Evolutionary conservation across 768 basidiomycete species (phyloP), one percentile per base, ranked within the genome.

Genomic region (Fibroporia radiculosa): DNA sequence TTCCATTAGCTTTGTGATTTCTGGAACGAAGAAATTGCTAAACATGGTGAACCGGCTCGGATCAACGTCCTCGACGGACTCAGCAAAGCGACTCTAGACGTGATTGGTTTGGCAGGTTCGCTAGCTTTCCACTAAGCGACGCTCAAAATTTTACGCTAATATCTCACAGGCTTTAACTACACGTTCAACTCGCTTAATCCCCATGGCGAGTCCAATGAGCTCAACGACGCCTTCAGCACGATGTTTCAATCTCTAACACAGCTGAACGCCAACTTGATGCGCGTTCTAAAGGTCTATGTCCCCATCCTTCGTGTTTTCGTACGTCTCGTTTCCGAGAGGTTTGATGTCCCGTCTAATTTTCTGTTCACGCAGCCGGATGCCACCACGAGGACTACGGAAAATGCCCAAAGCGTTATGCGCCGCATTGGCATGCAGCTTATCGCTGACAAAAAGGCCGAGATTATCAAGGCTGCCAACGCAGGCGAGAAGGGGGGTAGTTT

Each of bases 41-140:
- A 67, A 39, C 2, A 29, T 19, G n/a, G 19, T 5, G 18, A 34
- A 12, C 31, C n/a, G 12, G 49, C 49, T 0, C 56, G 58, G 7
- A 55, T 68, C 13, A 60, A 71, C 23, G 51, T 63, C n/a, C 42
- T 62, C 4, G 51, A 57, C 0, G 66, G 67, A 59, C 45, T 70
- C 7, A 59, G 50, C 42, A 58, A 51, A 45, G 55, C 57, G 25
- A 39, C 37, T 5, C 36, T 46, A 6, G 28, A 46, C 25, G 27
- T 46, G 6, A 46, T 46, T 20, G 45, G 45, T 1, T 29, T 46
- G 4, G 45, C 45, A 13, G 45, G 45, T 46, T n/a, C n/a, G n/a
- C n/a, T n/a, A n/a, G n/a, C n/a, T n/a, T n/a, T n/a, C n/a, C 11
- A n/a, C 35, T 18, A 14, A 37, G 35, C 11, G 20, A 44, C 41